These are phyloP conservation scores for Rhizopogon sp. DNA, from an alignment of 768 basidiomycete species.

Conservation along the genomic window DNA sequence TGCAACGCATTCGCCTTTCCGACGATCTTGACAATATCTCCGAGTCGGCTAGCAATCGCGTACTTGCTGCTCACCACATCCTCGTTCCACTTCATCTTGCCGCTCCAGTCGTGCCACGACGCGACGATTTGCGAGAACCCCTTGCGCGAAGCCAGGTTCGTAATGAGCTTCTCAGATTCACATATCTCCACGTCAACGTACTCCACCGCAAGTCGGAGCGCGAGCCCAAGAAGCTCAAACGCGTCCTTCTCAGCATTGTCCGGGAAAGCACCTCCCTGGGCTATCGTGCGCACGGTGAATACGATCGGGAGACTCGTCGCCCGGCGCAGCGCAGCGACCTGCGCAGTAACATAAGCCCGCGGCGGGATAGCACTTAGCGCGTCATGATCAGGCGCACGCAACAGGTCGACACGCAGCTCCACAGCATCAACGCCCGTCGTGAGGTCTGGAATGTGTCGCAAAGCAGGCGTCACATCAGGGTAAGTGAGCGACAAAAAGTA, in stretches of 20 bases:
- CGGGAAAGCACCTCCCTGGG: slow-evolving; percentile 91
- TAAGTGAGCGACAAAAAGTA: slow-evolving; percentile 94
- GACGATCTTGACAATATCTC: slow-evolving; percentile 92
- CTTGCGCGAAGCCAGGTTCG: slow-evolving; percentile 55
- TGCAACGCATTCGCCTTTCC: slow-evolving; percentile 70
- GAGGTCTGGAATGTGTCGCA: slow-evolving; percentile 66
- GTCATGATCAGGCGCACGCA: slow-evolving; percentile 42
- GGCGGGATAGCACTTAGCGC: slow-evolving; percentile 58
- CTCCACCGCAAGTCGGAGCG: slow-evolving; percentile 79
- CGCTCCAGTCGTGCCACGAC: slow-evolving; percentile 95
- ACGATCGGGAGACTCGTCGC: slow-evolving; percentile 81
- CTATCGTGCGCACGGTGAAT: slow-evolving; percentile 82
- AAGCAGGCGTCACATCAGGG: slow-evolving; percentile 73
- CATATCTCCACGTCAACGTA: slow-evolving; percentile 90
- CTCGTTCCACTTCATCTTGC: slow-evolving; percentile 77
- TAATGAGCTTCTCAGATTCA: slow-evolving; percentile 59
- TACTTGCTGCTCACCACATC: slow-evolving; percentile 64
- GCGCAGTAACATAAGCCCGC: slow-evolving; percentile 67
- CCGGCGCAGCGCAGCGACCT: slow-evolving; percentile 75
- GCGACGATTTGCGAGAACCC: slow-evolving; percentile 78
- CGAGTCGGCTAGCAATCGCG: slow-evolving; percentile 54
- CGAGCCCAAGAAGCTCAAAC: slow-evolving; percentile 72
- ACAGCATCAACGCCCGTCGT: slow-evolving; percentile 85
- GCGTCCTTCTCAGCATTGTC: slow-evolving; percentile 69
- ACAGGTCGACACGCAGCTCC: slow-evolving; percentile 90